Conservation (phyloP, 306 rosid species). For the Castanopsis chinensis region DNA sequence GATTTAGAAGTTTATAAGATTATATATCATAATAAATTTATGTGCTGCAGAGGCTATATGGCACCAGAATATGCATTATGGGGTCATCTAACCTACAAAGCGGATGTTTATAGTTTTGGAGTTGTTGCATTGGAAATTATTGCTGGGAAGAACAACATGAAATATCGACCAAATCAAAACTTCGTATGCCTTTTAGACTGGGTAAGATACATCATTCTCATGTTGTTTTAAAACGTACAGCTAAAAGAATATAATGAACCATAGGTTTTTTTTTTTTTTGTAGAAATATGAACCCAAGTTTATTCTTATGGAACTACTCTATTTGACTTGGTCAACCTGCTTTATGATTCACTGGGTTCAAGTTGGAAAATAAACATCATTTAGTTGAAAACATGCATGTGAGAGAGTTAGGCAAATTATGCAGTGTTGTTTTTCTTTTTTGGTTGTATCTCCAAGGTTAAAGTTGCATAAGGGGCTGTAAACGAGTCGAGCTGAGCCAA, state of each 20-base stretch:
- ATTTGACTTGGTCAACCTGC: no score
- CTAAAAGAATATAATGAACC: no score
- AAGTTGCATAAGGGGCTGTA: no score
- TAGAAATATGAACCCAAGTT: no score
- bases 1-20: neutral
- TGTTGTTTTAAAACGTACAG: neutral
- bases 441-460: no score
- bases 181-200: slow-evolving; percentile 58
- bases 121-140: slow-evolving; percentile 52
- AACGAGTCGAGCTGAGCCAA: no score
- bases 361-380: no score
- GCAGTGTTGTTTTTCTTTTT: no score
- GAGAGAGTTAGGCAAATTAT: no score
- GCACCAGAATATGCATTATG: slow-evolving; percentile 76
- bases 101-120: slow-evolving; percentile 67
- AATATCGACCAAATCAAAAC: slow-evolving; percentile 38
- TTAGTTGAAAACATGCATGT: no score
- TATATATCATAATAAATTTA: neutral
- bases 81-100: slow-evolving; percentile 56
- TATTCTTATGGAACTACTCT: neutral
- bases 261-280: no score
- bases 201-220: slow-evolving; percentile 30
- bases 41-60: slow-evolving; percentile 61
- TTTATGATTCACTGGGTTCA: no score
- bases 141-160: slow-evolving; percentile 46